Base-by-base conservation (phyloP, 106 monocot genomes). In the Allium sativum region DNA sequence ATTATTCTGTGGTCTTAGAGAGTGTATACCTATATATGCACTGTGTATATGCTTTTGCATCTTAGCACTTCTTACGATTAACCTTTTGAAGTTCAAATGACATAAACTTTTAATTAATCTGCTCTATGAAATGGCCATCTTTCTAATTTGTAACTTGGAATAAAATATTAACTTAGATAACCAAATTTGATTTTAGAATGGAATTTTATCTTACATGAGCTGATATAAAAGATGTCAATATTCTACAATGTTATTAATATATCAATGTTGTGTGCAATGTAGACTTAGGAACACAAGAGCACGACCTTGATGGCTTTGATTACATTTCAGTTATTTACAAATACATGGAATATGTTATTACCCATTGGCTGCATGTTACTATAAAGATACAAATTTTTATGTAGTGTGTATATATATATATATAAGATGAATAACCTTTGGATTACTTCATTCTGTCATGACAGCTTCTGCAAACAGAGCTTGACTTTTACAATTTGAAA, bases 291-390 rank as follows among this genome's bases (percentile, higher is more conserved):
- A 72, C 88, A 40, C 91, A 98, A 76, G 76, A 98, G 45, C 82
- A 82, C 45, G 82, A 91, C 7, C 80, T 92, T 56, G 96, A 91
- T 62, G 88, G 91, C 62, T 91, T 91, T 41, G 91, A 82, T 16
- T 98, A 98, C 65, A 53, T 91, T 17, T 82, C 87, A 74, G 87
- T 98, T 70, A 77, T 98, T 59, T 91, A 91, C 78, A 91, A 98
- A 77, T 98, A 91, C 73, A 98, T 98, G 96, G 87, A 88, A 70
- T 87, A 91, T 75, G 96, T 98, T 71, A 91, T 91, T 76, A 74
- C 88, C 53, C 96, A 91, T 62, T 98, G 96, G 96, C 96, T 91
- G 11, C 66, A 85, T 82, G 91, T 98, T 64, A 92, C 91, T 51
- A 91, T 98, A 52, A 91, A 98, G 96, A 91, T 96, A 18, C 9